Evolutionary conservation across 2,329 filamentous ascomycete genomes (phyloP).

Genomic region (Coniochaeta ligniaria): DNA sequence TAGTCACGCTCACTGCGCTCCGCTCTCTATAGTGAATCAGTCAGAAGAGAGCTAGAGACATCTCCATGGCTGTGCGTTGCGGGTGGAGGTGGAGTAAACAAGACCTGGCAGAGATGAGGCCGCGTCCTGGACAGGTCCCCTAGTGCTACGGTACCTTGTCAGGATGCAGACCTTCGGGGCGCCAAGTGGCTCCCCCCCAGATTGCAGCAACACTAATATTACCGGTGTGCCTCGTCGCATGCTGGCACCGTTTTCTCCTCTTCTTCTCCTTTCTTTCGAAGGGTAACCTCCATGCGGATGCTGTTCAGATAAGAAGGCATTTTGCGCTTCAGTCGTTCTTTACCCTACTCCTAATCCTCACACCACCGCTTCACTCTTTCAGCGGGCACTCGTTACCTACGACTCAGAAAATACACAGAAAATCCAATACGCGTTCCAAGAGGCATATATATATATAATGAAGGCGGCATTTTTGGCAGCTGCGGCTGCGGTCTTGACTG

Average conservation of each 20-base stretch:
- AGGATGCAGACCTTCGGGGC: conserved; percentile 8
- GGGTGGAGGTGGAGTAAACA: not conserved
- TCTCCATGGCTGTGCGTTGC: not conserved
- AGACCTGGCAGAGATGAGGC: not conserved
- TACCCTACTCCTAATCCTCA: conserved; percentile 32
- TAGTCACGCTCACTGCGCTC: not conserved
- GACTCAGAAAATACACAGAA: conserved; percentile 16
- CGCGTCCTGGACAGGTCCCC: not conserved
- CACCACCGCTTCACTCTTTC: conserved; percentile 78
- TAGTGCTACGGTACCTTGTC: not conserved
- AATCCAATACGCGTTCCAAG: conserved; percentile 9
- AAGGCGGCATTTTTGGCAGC: conserved; percentile 64
- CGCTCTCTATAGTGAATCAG: not conserved
- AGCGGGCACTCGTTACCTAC: conserved; percentile 68
- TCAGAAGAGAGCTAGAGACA: not conserved
- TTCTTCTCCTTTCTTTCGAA: conserved; percentile 26
- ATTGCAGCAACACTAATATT: conserved; percentile 32
- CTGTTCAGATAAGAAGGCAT: conserved; percentile 39
- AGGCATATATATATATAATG: conserved; percentile 48
- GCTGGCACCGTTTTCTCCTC: conserved; percentile 15
- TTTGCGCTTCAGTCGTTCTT: conserved; percentile 43
- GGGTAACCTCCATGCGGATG: conserved; percentile 41
- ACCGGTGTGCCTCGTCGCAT: conserved; percentile 22
- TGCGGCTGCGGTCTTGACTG: conserved; percentile 50
- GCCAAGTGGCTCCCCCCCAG: conserved; percentile 11